Base-by-base conservation (phyloP, 192 early-diverging fungal species). In the Linnemannia elongata region DNA sequence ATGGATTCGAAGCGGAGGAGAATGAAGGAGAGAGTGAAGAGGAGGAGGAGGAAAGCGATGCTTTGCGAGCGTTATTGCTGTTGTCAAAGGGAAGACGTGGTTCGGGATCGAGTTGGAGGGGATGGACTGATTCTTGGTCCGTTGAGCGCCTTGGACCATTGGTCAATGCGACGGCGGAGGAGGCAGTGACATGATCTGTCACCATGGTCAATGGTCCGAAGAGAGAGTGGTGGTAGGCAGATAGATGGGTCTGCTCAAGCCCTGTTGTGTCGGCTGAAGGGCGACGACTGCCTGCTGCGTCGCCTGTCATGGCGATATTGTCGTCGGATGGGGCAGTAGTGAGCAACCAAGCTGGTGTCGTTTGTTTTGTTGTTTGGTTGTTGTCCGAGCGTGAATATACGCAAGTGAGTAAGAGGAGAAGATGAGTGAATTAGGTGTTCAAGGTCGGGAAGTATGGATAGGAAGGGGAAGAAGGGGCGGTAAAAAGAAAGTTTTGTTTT, bases 81-180 rank as follows among this genome's bases (percentile, higher is more conserved):
- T 52, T 52, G 42, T 73, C 49, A 30, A 75, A 69, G 47, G 77
- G 42, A 22, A 75, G 47, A 22, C 70, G 54, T 38, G 79, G 79
- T 38, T 81, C 79, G 6, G 76, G 60, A 7, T 39, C 72, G 41
- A 75, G 22, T 38, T 83, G 82, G 20, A 83, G 49, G 2, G 82
- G 82, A 70, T 83, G 82, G 27, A 83, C 74, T 24, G 82, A 55
- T 30, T 66, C 60, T 66, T 66, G 60, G 27, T 66, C 60, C 33
- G 10, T 66, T 66, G 60, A 66, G 60, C 7, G 60, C 12, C 60
- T 66, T 66, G 60, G 60, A 38, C 74, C 27, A 75, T 35, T 38
- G 74, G 20, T 52, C 17, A 30, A 6, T 18, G n/a, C 30, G 12
- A 30, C 60, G 60, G 12, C 60, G 60, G 30, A 8, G 4, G 60